phyloP scores from a whole-genome alignment of 805 yeast genomes.

The Nakazawaea ishiwadae region DNA sequence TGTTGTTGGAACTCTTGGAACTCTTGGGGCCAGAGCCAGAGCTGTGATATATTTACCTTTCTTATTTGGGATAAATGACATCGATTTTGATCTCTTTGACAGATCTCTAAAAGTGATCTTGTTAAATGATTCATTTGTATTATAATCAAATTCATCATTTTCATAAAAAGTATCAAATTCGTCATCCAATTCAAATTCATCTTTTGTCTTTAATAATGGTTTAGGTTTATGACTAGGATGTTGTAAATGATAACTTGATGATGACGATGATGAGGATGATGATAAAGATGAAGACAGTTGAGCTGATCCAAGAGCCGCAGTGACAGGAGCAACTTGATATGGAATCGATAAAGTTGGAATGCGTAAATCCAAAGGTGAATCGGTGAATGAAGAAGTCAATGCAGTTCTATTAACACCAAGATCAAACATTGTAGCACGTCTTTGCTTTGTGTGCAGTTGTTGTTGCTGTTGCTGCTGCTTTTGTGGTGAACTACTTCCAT shows the following conservation, averaged over 20 bases:
- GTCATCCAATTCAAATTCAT: slow-evolving; percentile 35
- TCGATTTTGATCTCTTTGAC: slow-evolving; percentile 56
- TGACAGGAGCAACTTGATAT: slow-evolving; percentile 72
- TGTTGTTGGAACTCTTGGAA: slow-evolving; percentile 58
- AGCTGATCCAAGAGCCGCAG: slow-evolving; percentile 54
- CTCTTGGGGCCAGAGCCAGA: slow-evolving; percentile 80
- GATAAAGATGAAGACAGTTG: too few species aligned
- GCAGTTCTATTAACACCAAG: slow-evolving; percentile 39
- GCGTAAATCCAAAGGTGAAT: slow-evolving; percentile 8
- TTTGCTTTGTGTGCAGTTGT: slow-evolving; percentile 26
- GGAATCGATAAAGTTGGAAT: slow-evolving; percentile 49
- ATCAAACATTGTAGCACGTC: slow-evolving; percentile 52
- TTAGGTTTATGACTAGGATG: background rate
- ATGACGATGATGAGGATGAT: too few species aligned
- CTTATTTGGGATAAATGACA: slow-evolving; percentile 53
- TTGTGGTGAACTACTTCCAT: background rate
- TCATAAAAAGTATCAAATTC: slow-evolving; percentile 16
- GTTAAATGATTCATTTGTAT: slow-evolving; percentile 30
- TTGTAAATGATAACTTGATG: background rate
- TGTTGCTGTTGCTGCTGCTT: background rate
- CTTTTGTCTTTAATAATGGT: slow-evolving; percentile 18
- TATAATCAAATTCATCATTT: slow-evolving; percentile 35
- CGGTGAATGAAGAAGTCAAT: slow-evolving; percentile 6
- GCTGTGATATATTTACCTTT: slow-evolving; percentile 55
- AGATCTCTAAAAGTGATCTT: slow-evolving; percentile 26